These are phyloP conservation scores for Aspergillus vadensis DNA, from an alignment of 2,329 filamentous ascomycete genomes.

Conservation along the genomic window DNA sequence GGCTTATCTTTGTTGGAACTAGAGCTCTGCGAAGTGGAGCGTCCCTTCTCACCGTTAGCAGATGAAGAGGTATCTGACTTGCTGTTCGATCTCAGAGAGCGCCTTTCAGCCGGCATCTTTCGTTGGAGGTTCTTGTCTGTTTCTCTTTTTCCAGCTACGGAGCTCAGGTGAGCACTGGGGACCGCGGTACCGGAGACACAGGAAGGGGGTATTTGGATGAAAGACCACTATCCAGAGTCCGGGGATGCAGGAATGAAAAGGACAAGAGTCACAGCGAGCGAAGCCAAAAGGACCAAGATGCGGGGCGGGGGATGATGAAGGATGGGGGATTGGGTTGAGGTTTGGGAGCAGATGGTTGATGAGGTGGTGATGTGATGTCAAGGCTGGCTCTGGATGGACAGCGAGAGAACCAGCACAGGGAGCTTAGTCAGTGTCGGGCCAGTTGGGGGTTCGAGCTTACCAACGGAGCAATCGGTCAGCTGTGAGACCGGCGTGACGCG, in stretches of 20 bases:
- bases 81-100: conserved; percentile 50
- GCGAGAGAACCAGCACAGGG: conserved; percentile 33
- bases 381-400: conserved; percentile 32
- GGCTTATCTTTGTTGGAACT: conserved; percentile 49
- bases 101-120: conserved; percentile 52
- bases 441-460: conserved; percentile 27
- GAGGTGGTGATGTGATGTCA: conserved; percentile 44
- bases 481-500: conserved; percentile 15
- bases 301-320: conserved; percentile 26
- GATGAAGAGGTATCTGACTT: conserved; percentile 50
- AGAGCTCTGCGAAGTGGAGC: conserved; percentile 47
- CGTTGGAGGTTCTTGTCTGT: conserved; percentile 30
- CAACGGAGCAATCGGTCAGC: conserved; percentile 19
- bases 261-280: conserved; percentile 15
- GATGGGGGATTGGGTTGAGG: conserved; percentile 10
- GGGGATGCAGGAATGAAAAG: conserved; percentile 15
- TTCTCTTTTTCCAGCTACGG: conserved; percentile 25
- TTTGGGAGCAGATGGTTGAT: conserved; percentile 24
- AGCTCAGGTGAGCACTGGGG: conserved; percentile 35
- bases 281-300: conserved; percentile 20
- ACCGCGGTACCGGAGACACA: conserved; percentile 31
- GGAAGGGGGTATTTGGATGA: conserved; percentile 26
- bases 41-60: conserved; percentile 50
- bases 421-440: conserved; percentile 37
- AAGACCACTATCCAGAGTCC: conserved; percentile 20